Evolutionary conservation across 257 asterid genomes (phyloP).

Genomic region (Solanum clarkiae): DNA sequence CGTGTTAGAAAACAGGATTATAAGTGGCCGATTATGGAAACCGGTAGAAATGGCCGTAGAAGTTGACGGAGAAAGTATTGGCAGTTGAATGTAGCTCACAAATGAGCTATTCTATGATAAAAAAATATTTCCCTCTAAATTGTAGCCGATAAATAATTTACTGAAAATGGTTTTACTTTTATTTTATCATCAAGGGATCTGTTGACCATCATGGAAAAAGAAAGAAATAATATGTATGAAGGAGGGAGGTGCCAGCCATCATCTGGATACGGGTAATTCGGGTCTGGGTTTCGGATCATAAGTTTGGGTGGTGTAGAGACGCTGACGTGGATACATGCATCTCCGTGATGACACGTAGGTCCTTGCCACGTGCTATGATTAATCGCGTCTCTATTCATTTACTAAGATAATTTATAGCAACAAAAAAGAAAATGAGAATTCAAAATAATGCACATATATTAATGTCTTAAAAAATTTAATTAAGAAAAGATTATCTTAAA

Average conservation of each 20-base stretch:
- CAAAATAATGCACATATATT: too few relatives aligned
- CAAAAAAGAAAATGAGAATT: too few relatives aligned
- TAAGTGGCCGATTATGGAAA: slow-evolving; percentile 3
- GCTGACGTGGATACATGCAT: slow-evolving; percentile 3
- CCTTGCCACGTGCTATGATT: neutral
- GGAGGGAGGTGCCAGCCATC: neutral
- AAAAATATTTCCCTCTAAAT: neutral
- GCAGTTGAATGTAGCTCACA: neutral
- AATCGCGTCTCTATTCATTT: neutral
- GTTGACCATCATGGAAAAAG: neutral
- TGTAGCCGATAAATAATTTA: slow-evolving; percentile 2
- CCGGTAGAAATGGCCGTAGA: neutral
- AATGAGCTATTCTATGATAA: neutral
- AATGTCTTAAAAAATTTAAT: too few relatives aligned
- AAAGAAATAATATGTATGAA: neutral
- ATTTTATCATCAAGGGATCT: neutral
- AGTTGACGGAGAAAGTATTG: slow-evolving; percentile 18
- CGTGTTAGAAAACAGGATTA: slow-evolving; percentile 13
- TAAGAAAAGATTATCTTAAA: too few relatives aligned
- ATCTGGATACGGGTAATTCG: neutral
- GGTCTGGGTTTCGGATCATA: neutral
- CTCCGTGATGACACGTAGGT: neutral
- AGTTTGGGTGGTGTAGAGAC: neutral
- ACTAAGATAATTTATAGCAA: neutral
- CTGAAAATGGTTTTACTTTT: slow-evolving; percentile 6